phyloP scores from a whole-genome alignment of 192 early-diverging fungal species.

The Glomus cerebriforme region DNA sequence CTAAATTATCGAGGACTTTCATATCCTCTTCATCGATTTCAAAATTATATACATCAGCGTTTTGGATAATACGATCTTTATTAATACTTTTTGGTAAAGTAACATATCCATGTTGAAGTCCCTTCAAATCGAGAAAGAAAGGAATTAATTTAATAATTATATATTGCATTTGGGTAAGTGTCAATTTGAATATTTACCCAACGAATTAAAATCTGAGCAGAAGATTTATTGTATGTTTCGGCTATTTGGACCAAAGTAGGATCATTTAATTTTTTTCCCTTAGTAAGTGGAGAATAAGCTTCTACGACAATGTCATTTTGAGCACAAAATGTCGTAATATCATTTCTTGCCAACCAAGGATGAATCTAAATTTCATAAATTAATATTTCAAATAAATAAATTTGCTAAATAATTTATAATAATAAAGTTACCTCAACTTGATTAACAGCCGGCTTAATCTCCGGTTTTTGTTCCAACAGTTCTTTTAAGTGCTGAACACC shows the following conservation, averaged over 20 bases:
- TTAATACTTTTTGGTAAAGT: conserved; percentile 59
- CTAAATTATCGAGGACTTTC: conserved; percentile 52
- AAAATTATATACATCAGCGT: conserved; percentile 62
- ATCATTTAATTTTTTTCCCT: conserved; percentile 53
- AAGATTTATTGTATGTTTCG: conserved; percentile 51
- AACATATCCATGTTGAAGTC: conserved; percentile 57
- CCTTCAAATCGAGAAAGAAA: conserved; percentile 6
- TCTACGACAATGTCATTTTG: conserved; percentile 52
- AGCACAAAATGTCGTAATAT: conserved; percentile 50
- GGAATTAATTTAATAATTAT: background rate
- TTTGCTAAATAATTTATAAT: background rate
- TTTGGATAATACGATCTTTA: conserved; percentile 55
- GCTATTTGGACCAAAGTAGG: conserved; percentile 50
- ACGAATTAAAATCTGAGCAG: conserved; percentile 59
- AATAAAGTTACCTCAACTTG: conserved; percentile 55
- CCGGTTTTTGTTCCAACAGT: conserved; percentile 41
- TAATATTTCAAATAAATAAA: background rate
- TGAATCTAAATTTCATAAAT: conserved; percentile 34
- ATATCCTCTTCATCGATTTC: conserved; percentile 58
- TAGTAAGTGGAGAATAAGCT: conserved; percentile 58
- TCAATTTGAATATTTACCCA: conserved; percentile 40
- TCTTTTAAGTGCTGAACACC: conserved; percentile 55
- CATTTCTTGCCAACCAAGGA: conserved; percentile 49
- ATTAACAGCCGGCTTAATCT: conserved; percentile 52
- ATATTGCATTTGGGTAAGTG: background rate